Conservation (phyloP, 1,139 yeast genomes). For the Suhomyces guaymorum region DNA sequence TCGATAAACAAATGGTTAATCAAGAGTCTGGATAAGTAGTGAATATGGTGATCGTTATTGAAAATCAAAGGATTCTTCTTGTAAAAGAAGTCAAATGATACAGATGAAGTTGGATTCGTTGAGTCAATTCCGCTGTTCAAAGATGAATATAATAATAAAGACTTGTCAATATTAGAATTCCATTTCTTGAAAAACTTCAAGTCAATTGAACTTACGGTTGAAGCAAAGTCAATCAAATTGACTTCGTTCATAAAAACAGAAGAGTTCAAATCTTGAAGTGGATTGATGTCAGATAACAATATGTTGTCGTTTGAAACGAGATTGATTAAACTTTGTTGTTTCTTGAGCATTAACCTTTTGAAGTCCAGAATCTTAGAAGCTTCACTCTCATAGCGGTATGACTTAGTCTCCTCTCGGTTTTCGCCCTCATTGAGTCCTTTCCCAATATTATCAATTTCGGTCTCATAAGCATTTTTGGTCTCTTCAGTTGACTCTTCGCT, state of each 20-base stretch:
- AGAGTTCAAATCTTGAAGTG: slow-evolving; percentile 37
- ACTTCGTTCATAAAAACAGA: slow-evolving; percentile 41
- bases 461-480: too few relatives aligned
- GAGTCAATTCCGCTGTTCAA: slow-evolving; percentile 21
- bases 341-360: slow-evolving; percentile 35
- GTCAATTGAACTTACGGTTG: slow-evolving; percentile 59
- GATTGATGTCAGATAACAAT: slow-evolving; percentile 20
- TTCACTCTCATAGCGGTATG: slow-evolving; percentile 6
- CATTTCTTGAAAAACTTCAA: slow-evolving; percentile 58
- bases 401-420: too few relatives aligned
- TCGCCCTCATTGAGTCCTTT: background rate
- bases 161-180: slow-evolving; percentile 67
- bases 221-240: slow-evolving; percentile 52
- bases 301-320: slow-evolving; percentile 25
- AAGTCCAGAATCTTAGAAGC: slow-evolving; percentile 22
- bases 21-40: slow-evolving; percentile 72
- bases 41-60: slow-evolving; percentile 66
- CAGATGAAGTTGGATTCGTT: slow-evolving; percentile 12
- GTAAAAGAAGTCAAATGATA: slow-evolving; percentile 37
- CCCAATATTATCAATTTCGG: slow-evolving; percentile 3
- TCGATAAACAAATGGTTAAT: slow-evolving; percentile 70
- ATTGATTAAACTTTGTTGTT: slow-evolving; percentile 37
- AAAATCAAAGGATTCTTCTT: slow-evolving; percentile 57
- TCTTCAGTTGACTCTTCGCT: background rate
- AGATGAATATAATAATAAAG: slow-evolving; percentile 37